Percentiles rank a stretch among this genome's conserved stretches.
Conservation (phyloP, 495 filamentous ascomycete species). For the Friedmanniomyces simplex region DNA sequence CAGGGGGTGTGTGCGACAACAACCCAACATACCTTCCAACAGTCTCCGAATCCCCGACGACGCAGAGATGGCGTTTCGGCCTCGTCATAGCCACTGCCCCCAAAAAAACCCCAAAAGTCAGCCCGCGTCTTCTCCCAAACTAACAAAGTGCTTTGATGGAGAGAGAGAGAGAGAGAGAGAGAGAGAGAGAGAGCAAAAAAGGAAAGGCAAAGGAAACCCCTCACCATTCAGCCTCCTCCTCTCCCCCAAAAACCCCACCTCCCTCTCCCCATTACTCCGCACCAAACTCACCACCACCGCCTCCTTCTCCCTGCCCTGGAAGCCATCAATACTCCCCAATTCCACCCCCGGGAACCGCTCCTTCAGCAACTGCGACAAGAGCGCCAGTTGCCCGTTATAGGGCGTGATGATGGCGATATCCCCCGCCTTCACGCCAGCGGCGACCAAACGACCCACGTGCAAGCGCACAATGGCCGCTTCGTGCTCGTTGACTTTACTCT, state of each 20-base stretch:
- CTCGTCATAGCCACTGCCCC: constrained; percentile 82
- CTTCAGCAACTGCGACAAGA: constrained; percentile 64
- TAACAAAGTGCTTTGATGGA: no score
- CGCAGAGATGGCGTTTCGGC: constrained; percentile 76
- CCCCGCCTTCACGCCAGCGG: constrained; percentile 63
- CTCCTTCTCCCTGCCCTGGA: constrained; percentile 96
- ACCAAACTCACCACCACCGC: constrained; percentile 86
- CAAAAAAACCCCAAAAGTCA: constrained; percentile 1
- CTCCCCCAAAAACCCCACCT: constrained; percentile 93
- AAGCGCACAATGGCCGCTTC: constrained; percentile 70
- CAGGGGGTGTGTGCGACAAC: constrained; percentile 21
- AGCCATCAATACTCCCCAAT: constrained; percentile 89
- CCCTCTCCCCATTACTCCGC: constrained; percentile 71
- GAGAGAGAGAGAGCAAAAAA: no score
- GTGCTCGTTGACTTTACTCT: constrained; percentile 89
- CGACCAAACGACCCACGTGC: constrained; percentile 66
- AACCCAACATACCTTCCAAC: constrained; percentile 72
- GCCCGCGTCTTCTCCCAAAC: no score
- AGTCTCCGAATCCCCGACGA: constrained; percentile 90
- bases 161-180: no score
- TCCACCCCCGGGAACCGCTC: constrained; percentile 75
- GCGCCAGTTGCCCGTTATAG: constrained; percentile 85
- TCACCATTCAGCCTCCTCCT: constrained; percentile 83
- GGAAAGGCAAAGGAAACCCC: no score
- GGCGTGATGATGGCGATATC: constrained; percentile 92